Conservation (phyloP, 2,329 filamentous ascomycete genomes). For the Fusarium robinianum region DNA sequence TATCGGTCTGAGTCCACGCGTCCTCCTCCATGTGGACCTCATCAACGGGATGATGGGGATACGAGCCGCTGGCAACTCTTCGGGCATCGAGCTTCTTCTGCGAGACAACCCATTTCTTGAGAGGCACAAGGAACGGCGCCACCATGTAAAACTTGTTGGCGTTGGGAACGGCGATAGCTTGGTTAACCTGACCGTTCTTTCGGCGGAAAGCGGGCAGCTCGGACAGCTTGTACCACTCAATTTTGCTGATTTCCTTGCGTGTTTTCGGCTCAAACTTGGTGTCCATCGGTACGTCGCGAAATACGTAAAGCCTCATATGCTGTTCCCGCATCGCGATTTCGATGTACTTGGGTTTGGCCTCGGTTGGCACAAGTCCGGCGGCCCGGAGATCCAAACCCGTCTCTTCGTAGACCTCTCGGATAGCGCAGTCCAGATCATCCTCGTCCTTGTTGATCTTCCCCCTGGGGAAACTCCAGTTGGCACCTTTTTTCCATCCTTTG, state of each 20-base stretch:
- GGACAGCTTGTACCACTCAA: conserved; percentile 89
- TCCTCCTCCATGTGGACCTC: conserved; percentile 68
- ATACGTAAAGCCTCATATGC: conserved; percentile 90
- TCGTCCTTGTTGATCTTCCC: conserved; percentile 99
- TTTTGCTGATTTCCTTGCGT: conserved; percentile 96
- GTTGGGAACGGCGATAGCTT: conserved; percentile 61
- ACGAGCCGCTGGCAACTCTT: conserved; percentile 47
- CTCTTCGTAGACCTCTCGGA: conserved; percentile 94
- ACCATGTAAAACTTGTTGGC: conserved; percentile 98
- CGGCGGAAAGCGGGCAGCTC: conserved; percentile 84
- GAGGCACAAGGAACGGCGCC: conserved; percentile 80
- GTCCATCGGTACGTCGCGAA: conserved; percentile 84
- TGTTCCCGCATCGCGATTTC: conserved; percentile 90
- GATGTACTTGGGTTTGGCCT: conserved; percentile 78
- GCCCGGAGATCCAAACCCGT: conserved; percentile 83
- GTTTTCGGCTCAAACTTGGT: conserved; percentile 88
- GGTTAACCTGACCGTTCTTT: conserved; percentile 61
- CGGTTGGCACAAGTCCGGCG: conserved; percentile 75
- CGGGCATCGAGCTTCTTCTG: conserved; percentile 74
- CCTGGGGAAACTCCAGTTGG: conserved; percentile 94
- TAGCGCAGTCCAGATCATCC: conserved; percentile 88
- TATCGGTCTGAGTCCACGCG: conserved; percentile 47
- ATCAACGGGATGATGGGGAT: conserved; percentile 51
- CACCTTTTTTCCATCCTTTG: conserved; percentile 96
- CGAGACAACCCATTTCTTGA: conserved; percentile 89